Conservation (phyloP, 805 yeast genomes). For the Clavispora phyllophila region DNA sequence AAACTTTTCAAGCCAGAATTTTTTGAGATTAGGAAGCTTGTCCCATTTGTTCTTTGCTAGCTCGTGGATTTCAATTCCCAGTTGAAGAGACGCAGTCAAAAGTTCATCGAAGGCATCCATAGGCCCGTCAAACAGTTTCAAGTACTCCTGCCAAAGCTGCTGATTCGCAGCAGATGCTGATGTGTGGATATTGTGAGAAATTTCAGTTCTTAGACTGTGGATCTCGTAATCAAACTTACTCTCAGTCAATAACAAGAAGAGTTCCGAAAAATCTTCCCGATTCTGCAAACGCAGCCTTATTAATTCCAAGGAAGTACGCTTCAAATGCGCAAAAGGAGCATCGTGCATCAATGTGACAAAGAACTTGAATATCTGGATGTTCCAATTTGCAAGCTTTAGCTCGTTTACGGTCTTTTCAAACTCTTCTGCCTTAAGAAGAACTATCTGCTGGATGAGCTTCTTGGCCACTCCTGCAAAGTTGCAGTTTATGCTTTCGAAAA, state of each 20-base stretch:
- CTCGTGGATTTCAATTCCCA: constrained; percentile 14
- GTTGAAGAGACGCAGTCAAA: constrained; percentile 10
- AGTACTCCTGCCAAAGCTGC: constrained; percentile 19
- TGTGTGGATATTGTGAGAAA: constrained; percentile 11
- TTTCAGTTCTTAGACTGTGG: constrained; percentile 11
- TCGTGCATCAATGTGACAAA: constrained; percentile 29
- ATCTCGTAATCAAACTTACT: constrained; percentile 24
- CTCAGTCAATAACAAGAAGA: constrained; percentile 22
- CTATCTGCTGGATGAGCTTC: constrained; percentile 29
- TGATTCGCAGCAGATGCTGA: constrained; percentile 9
- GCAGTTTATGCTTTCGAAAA: constrained; percentile 15
- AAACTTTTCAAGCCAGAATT: constrained; percentile 10
- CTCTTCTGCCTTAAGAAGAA: constrained; percentile 23
- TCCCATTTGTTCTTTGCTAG: constrained; percentile 18
- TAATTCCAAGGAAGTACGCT: constrained; percentile 19
- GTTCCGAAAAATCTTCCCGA: constrained; percentile 13
- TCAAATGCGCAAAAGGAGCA: constrained; percentile 29
- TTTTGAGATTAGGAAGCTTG: constrained; percentile 17
- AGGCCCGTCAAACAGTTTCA: constrained; percentile 11
- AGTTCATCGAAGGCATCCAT: constrained; percentile 17
- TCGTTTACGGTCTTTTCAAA: constrained; percentile 17
- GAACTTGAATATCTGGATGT: constrained; percentile 25
- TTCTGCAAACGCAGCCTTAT: constrained; percentile 16
- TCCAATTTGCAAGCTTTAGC: constrained; percentile 26
- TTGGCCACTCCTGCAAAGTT: constrained; percentile 28